phyloP scores from a whole-genome alignment of 2,329 filamentous ascomycete genomes.

The Fulvia fulva region DNA sequence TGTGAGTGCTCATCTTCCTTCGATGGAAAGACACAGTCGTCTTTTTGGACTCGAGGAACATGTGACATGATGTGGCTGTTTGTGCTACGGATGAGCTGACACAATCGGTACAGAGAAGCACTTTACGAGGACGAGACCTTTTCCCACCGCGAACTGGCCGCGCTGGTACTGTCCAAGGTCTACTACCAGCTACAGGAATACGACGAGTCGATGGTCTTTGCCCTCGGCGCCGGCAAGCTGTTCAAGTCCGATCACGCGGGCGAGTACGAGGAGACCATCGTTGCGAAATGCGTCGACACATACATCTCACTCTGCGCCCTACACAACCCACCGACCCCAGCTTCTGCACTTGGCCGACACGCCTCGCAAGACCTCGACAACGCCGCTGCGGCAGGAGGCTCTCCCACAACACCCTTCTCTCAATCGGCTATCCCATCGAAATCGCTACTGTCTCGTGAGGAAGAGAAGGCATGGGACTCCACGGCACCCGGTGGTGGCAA shows the following conservation, averaged over 20 bases:
- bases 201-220: constrained; percentile 98
- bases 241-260: constrained; percentile 88
- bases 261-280: constrained; percentile 98
- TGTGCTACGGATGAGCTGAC: constrained; percentile 15
- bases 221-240: constrained; percentile 86
- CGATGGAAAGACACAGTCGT: not conserved
- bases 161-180: constrained; percentile 91
- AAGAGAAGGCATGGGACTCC: constrained; percentile 59
- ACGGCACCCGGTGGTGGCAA: constrained; percentile 54
- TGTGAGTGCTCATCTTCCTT: constrained; percentile 57
- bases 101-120: constrained; percentile 65
- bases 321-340: constrained; percentile 48
- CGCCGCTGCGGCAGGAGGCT: constrained; percentile 66
- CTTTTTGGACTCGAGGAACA: not conserved
- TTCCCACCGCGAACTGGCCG: constrained; percentile 87
- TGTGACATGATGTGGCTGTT: not conserved
- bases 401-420: constrained; percentile 91
- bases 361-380: constrained; percentile 54
- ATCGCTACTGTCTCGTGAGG: constrained; percentile 82
- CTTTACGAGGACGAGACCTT: constrained; percentile 96
- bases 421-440: constrained; percentile 91
- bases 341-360: constrained; percentile 30
- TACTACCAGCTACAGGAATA: constrained; percentile 99
- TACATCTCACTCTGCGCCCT: constrained; percentile 79
- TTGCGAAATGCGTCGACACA: constrained; percentile 94